These are phyloP conservation scores for Magnusiomyces paraingens DNA, from an alignment of 1,139 yeast species.

Conservation along the genomic window DNA sequence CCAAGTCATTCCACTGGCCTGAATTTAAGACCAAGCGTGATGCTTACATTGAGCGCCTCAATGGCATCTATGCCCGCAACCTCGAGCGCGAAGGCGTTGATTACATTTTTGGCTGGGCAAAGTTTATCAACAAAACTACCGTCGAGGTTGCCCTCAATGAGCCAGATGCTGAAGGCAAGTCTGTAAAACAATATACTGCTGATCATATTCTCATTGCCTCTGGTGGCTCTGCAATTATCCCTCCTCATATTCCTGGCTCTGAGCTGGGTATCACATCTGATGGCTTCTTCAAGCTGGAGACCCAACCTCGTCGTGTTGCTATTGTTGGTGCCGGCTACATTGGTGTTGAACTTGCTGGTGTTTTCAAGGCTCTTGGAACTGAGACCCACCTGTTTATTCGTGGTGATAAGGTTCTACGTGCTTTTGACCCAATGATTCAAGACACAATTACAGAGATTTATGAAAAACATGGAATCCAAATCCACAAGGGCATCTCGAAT, in stretches of 20 bases:
- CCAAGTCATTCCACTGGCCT: conserved; percentile 70
- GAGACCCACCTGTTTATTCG: conserved; percentile 84
- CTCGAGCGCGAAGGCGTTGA: conserved; percentile 85
- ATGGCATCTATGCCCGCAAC: conserved; percentile 89
- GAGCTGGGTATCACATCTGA: conserved; percentile 85
- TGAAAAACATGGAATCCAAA: conserved; percentile 68
- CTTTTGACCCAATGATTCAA: conserved; percentile 79
- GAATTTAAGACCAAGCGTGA: conserved; percentile 79
- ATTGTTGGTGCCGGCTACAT: conserved; percentile 98
- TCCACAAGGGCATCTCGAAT: conserved; percentile 56
- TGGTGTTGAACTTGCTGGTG: conserved; percentile 92
- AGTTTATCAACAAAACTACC: conserved; percentile 44
- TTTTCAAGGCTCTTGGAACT: conserved; percentile 81
- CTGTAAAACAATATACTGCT: conserved; percentile 59
- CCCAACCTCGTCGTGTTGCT: conserved; percentile 88
- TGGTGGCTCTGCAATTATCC: conserved; percentile 80
- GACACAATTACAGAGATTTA: conserved; percentile 73
- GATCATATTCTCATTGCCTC: conserved; percentile 85
- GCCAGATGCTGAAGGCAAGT: conserved; percentile 33
- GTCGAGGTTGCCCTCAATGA: conserved; percentile 62
- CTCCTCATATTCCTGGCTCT: conserved; percentile 66
- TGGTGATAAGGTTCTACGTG: conserved; percentile 82
- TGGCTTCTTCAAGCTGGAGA: conserved; percentile 75
- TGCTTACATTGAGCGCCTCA: conserved; percentile 78
- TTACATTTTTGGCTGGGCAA: conserved; percentile 80